These are phyloP conservation scores for Podaxis sp. DNA, from an alignment of 768 basidiomycete genomes.

Conservation along the genomic window DNA sequence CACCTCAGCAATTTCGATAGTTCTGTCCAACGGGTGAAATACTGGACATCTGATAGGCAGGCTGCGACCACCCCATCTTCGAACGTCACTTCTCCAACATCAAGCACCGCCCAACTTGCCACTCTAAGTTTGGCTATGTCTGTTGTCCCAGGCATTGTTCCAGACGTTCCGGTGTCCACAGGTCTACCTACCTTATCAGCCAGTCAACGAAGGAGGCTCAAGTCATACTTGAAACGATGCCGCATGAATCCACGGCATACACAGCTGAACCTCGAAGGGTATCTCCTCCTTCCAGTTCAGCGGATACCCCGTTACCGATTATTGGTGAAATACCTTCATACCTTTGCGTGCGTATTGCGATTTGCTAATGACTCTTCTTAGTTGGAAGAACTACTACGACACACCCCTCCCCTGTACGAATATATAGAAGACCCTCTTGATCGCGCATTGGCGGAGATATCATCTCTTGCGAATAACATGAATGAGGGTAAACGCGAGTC, in stretches of 20 bases:
- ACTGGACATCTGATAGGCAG: conserved; percentile 72
- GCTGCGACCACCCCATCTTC: conserved; percentile 39
- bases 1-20: conserved; percentile 85
- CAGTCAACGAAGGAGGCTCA: conserved; percentile 86
- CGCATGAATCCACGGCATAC: conserved; percentile 88
- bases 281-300: conserved; percentile 92
- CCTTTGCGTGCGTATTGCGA: not conserved
- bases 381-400: conserved; percentile 85
- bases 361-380: conserved; percentile 27
- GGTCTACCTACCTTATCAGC: conserved; percentile 63
- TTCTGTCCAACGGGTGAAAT: conserved; percentile 82
- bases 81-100: conserved; percentile 53
- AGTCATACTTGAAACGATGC: conserved; percentile 86
- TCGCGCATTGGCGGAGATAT: conserved; percentile 83
- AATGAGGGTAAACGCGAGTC: conserved; percentile 98
- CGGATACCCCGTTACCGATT: conserved; percentile 96
- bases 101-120: conserved; percentile 61
- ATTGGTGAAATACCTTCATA: conserved; percentile 56
- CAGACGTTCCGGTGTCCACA: conserved; percentile 39
- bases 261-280: conserved; percentile 92
- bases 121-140: conserved; percentile 60
- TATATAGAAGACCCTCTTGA: conserved; percentile 83
- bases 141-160: conserved; percentile 40
- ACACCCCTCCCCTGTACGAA: conserved; percentile 79
- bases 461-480: conserved; percentile 89